These are phyloP conservation scores for Scortechinia acanthostroma DNA, from an alignment of 2,329 filamentous ascomycete genomes.

Conservation along the genomic window DNA sequence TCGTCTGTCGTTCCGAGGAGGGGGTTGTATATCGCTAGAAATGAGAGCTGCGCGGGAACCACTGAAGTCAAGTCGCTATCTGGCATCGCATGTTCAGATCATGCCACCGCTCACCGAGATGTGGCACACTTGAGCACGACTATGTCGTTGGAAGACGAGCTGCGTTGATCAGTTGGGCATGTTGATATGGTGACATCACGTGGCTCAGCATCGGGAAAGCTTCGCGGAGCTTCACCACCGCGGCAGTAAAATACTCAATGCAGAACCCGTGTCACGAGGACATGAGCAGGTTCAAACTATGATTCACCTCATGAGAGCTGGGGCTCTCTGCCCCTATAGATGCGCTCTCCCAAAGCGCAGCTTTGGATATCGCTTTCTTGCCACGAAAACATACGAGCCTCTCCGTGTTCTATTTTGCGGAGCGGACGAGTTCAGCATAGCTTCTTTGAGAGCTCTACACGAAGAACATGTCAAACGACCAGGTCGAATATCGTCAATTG, in stretches of 20 bases:
- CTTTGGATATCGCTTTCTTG: background rate
- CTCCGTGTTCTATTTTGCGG: slow-evolving; percentile 59
- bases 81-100: slow-evolving; percentile 22
- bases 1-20: slow-evolving; percentile 34
- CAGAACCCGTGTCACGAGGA: too few species aligned
- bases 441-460: slow-evolving; percentile 44
- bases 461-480: slow-evolving; percentile 29
- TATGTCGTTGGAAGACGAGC: slow-evolving; percentile 2
- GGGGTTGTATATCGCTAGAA: slow-evolving; percentile 92
- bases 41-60: slow-evolving; percentile 76
- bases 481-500: slow-evolving; percentile 40
- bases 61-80: slow-evolving; percentile 18
- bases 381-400: slow-evolving; percentile 21
- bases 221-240: too few species aligned
- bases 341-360: background rate
- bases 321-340: background rate
- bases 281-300: too few species aligned
- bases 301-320: background rate
- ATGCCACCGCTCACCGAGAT: too few species aligned
- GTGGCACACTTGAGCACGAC: too few species aligned
- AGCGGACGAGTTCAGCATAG: slow-evolving; percentile 56
- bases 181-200: slow-evolving; percentile 16
- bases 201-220: slow-evolving; percentile 17
- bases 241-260: too few species aligned
- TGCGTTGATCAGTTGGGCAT: background rate